A percentile compares a stretch with the other conserved stretches of the same genome.
Conservation (phyloP, 495 filamentous ascomycete genomes). For the Daldinia bambusicola region DNA sequence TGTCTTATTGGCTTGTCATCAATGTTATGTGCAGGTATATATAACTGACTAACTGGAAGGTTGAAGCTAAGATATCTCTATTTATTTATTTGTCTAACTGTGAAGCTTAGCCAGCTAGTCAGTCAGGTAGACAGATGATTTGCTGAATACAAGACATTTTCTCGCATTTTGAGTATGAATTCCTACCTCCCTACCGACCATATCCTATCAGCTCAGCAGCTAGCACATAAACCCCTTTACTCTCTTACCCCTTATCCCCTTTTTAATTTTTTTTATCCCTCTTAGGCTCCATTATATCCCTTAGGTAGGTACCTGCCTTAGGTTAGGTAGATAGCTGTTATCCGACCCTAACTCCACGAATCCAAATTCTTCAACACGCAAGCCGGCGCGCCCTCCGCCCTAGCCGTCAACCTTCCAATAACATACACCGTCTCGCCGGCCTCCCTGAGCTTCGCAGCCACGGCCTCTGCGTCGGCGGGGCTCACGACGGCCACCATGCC, state of each 20-base stretch:
- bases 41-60: too few relatives aligned
- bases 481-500: conserved; percentile 90
- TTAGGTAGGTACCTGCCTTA: too few relatives aligned
- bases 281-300: too few relatives aligned
- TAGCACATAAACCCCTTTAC: not conserved
- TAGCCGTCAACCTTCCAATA: conserved; percentile 74
- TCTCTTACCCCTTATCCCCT: conserved; percentile 14
- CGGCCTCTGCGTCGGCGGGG: conserved; percentile 62
- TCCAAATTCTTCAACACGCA: conserved; percentile 77
- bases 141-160: conserved; percentile 27
- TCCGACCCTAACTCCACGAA: conserved; percentile 64
- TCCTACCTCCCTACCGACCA: not conserved
- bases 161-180: conserved; percentile 4
- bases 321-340: too few relatives aligned
- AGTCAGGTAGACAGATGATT: too few relatives aligned
- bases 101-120: conserved; percentile 2
- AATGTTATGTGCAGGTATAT: not conserved
- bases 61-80: not conserved
- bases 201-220: not conserved
- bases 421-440: conserved; percentile 79
- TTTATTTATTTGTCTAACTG: conserved; percentile 13
- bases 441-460: conserved; percentile 62
- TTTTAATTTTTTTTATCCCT: not conserved
- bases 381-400: conserved; percentile 64
- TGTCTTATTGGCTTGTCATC: conserved; percentile 3